Conservation (phyloP, 805 yeast species). For the Teunomyces tritomae region DNA sequence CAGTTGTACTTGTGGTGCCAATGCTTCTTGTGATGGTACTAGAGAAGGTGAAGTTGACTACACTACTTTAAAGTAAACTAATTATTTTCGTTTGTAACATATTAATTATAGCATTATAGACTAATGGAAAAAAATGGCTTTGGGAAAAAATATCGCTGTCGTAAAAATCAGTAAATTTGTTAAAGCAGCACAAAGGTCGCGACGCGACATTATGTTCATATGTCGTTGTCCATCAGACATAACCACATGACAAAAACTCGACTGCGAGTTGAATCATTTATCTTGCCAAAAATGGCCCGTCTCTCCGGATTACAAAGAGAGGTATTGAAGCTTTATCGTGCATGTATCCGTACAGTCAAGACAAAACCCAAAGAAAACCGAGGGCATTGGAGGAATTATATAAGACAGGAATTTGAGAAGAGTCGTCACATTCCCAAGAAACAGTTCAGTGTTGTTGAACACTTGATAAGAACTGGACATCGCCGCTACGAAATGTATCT, state of each 20-base stretch:
- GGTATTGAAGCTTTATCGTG: slow-evolving; percentile 49
- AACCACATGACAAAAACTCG: background rate
- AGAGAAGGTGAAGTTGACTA: slow-evolving; percentile 61
- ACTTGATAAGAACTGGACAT: slow-evolving; percentile 72
- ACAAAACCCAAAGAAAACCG: slow-evolving; percentile 50
- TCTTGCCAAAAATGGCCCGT: slow-evolving; percentile 26
- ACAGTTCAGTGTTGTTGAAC: slow-evolving; percentile 84
- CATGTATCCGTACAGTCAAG: slow-evolving; percentile 44
- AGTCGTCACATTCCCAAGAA: slow-evolving; percentile 60
- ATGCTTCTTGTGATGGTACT: slow-evolving; percentile 23
- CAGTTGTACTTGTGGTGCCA: slow-evolving; percentile 55
- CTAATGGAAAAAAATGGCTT: background rate
- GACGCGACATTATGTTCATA: background rate
- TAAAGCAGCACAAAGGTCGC: background rate
- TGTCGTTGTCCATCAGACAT: too few species aligned
- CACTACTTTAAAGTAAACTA: slow-evolving; percentile 37
- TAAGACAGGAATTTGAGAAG: slow-evolving; percentile 62
- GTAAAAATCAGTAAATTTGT: background rate
- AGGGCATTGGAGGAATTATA: slow-evolving; percentile 40
- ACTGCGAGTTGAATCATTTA: background rate
- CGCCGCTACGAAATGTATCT: slow-evolving; percentile 71
- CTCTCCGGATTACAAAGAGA: slow-evolving; percentile 45
- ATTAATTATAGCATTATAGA: slow-evolving; percentile 1
- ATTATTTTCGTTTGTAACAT: background rate
- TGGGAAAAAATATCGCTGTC: background rate